Evolutionary conservation across 192 early-diverging fungal genomes (phyloP).

Genomic region (Entomortierella parvispora): DNA sequence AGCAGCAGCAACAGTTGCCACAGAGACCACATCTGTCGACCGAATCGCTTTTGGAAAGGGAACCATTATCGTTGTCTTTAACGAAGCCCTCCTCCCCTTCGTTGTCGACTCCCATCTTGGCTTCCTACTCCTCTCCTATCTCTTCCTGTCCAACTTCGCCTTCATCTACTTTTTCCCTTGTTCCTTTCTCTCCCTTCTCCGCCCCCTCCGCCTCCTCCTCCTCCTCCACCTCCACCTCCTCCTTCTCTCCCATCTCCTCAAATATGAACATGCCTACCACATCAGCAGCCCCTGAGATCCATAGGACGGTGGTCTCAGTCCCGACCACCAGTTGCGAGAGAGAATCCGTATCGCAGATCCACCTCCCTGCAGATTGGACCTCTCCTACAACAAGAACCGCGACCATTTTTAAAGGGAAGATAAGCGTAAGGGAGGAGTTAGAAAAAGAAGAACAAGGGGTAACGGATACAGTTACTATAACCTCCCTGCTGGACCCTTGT

Average conservation of each 20-base stretch:
- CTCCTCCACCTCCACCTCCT: neutral
- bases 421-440: too few species aligned
- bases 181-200: neutral
- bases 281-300: slow-evolving; percentile 4
- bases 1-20: too few species aligned
- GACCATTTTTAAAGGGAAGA: too few species aligned
- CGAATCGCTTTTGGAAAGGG: too few species aligned
- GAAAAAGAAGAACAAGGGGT: too few species aligned
- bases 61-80: too few species aligned
- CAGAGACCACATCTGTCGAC: too few species aligned
- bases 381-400: neutral
- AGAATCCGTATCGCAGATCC: too few species aligned
- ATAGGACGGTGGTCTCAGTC: too few species aligned
- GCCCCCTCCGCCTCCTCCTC: neutral
- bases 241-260: neutral
- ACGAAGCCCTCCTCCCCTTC: neutral
- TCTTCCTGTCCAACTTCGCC: neutral
- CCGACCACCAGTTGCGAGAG: too few species aligned
- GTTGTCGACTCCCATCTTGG: neutral
- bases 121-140: neutral
- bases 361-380: too few species aligned
- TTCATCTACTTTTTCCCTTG: neutral
- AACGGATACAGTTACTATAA: neutral
- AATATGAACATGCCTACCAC: neutral
- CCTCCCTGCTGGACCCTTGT: neutral